Conservation (phyloP, 1,284 basidiomycete genomes). For the Omphalotus olearius region DNA sequence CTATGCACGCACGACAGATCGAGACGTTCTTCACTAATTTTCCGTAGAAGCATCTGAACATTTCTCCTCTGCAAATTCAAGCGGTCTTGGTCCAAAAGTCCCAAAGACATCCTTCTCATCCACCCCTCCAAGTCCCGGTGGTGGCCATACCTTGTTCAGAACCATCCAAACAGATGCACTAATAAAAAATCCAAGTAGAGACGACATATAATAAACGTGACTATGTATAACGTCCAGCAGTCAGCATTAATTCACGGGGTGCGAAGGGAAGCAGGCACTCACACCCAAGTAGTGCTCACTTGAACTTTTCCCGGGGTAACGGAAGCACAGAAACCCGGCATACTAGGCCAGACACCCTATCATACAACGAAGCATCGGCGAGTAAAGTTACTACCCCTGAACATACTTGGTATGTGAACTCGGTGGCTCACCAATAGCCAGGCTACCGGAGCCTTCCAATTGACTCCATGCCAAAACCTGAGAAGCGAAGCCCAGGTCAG, state of each 20-base stretch:
- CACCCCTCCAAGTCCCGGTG: slow-evolving; percentile 22
- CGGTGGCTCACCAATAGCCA: slow-evolving; percentile 23
- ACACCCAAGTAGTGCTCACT: slow-evolving; percentile 24
- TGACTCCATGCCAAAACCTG: slow-evolving; percentile 27
- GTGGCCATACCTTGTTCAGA: slow-evolving; percentile 23
- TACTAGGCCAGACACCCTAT: slow-evolving; percentile 28
- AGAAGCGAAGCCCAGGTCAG: neutral
- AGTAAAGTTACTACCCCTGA: neutral
- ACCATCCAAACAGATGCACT: slow-evolving; percentile 21
- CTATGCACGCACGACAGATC: no score
- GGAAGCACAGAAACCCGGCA: slow-evolving; percentile 25
- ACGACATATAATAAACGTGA: slow-evolving; percentile 27
- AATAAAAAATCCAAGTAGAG: slow-evolving; percentile 25
- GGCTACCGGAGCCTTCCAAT: slow-evolving; percentile 26
- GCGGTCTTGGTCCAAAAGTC: slow-evolving; percentile 11
- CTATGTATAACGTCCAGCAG: slow-evolving; percentile 11
- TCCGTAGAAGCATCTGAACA: no score
- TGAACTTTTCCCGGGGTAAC: slow-evolving; percentile 19
- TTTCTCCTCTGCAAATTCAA: no score
- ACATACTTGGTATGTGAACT: neutral
- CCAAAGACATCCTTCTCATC: slow-evolving; percentile 19
- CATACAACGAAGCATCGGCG: neutral
- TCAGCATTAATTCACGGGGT: neutral
- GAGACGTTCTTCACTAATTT: no score
- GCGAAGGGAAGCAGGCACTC: slow-evolving; percentile 7